Percentiles rank a stretch among this genome's conserved stretches.
These are phyloP conservation scores for Ananas comosus DNA, from an alignment of 176 grass and related monocot genomes.

Conservation along the genomic window DNA sequence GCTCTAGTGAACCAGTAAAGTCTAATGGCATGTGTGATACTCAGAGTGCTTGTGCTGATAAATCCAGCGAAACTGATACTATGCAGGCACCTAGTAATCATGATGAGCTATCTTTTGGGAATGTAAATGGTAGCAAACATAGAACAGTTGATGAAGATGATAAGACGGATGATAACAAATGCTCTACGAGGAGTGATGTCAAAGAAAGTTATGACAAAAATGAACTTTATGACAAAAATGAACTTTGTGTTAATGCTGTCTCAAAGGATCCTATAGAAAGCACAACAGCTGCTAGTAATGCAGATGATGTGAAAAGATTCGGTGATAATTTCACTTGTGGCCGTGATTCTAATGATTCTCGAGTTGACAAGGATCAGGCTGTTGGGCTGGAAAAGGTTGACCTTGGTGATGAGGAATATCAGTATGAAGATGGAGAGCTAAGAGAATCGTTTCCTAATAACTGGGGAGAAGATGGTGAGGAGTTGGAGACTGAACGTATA, in stretches of 20 bases:
- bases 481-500: constrained; percentile 27
- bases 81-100: constrained; percentile 1
- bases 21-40: background rate
- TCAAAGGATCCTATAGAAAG: no score
- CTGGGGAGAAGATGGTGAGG: constrained; percentile 51
- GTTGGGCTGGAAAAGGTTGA: constrained; percentile 28
- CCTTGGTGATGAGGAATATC: constrained; percentile 81
- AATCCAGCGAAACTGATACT: background rate
- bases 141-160: background rate
- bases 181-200: background rate
- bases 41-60: background rate
- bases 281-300: background rate
- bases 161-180: constrained; percentile 3
- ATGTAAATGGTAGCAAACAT: background rate
- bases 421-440: constrained; percentile 94
- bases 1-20: constrained; percentile 10
- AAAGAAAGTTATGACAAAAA: background rate
- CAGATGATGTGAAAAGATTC: constrained; percentile 20
- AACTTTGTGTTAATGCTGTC: no score
- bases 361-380: constrained; percentile 22
- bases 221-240: no score
- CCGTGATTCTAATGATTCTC: constrained; percentile 24
- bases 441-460: constrained; percentile 49
- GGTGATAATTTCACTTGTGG: constrained; percentile 22
- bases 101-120: background rate